Percentiles rank a stretch among this genome's conserved stretches.
phyloP scores from a whole-genome alignment of 257 asterid species.

The Rehmannia glutinosa region DNA sequence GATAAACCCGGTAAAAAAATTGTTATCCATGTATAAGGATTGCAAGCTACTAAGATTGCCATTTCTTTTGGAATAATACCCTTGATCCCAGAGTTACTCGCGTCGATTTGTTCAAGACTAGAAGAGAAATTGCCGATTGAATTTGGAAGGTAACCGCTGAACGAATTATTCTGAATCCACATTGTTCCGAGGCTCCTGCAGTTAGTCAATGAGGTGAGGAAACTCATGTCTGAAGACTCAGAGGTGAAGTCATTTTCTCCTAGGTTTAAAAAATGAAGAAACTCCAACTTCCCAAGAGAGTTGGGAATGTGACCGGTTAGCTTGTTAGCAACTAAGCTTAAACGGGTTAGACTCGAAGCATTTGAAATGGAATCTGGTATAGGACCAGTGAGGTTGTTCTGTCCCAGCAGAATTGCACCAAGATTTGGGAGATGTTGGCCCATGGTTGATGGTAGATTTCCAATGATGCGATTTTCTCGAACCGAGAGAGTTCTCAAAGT shows the following conservation, averaged over 20 bases:
- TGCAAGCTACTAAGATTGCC: constrained; percentile 30
- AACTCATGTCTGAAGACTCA: constrained; percentile 20
- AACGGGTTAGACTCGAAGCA: constrained; percentile 7
- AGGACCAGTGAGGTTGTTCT: constrained; percentile 20
- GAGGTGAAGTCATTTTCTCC: constrained; percentile 24
- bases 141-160: constrained; percentile 18
- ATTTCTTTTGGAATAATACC: constrained; percentile 24
- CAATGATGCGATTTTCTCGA: not conserved
- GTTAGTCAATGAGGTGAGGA: constrained; percentile 27
- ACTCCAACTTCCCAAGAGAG: constrained; percentile 29
- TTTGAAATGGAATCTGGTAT: constrained; percentile 30
- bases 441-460: constrained; percentile 25
- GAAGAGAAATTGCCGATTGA: constrained; percentile 30
- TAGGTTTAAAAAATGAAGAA: constrained; percentile 26
- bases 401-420: constrained; percentile 10
- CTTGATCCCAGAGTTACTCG: not conserved
- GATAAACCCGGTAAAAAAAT: constrained; percentile 20
- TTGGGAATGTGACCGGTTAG: constrained; percentile 32
- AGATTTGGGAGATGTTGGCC: constrained; percentile 24
- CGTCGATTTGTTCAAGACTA: not conserved
- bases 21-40: constrained; percentile 4
- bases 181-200: constrained; percentile 18
- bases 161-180: constrained; percentile 1
- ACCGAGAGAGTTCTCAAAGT: not conserved
- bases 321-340: constrained; percentile 6